Base-by-base conservation (phyloP, 805 yeast genomes). In the Yarrowia sp. region DNA sequence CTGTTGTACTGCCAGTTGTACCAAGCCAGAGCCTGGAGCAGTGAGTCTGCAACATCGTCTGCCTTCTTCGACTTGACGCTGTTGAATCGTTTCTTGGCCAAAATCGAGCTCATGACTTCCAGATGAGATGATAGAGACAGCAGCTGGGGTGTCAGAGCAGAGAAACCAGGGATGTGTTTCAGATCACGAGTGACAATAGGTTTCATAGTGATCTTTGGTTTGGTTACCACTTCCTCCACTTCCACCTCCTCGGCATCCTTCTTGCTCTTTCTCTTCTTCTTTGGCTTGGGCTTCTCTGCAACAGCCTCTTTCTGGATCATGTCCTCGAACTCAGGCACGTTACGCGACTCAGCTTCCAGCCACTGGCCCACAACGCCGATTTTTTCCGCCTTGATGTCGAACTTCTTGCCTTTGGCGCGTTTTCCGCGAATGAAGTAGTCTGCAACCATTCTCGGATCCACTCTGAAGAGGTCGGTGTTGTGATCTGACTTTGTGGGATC, bases 11-110 rank as follows among this genome's bases (percentile, higher is more conserved):
- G 36, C 61, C 61, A 55, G 21, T 55, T 55, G 38, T 55, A 55
- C 61, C 61, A 55, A 1, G 61, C 61, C 6, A 38, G n/a, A n/a
- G 61, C 61, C 47, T 55, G 61, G 6, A 55, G 38, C 19, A 55
- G 6, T 14, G 61, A 36, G 61, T 55, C 61, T 7, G 38, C 33
- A 5, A 55, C 61, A 22, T 55, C 61, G n/a, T 55, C 61, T 2
- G 61, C 61, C 31, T 55, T 55, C 18, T 35, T 51, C 16, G 35
- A 33, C 13, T 51, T 33, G 13, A 24, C 24, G 6, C 16, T n/a
- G 29, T 55, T 39, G n/a, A 2, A 14, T 6, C 61, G 33, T 18
- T 18, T 55, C n/a, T 31, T 27, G 4, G 36, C 25, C 46, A 39
- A 10, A 29, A 55, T 55, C 10, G 61, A 55, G 5, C 21, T 32